These are phyloP conservation scores for Tricladium varicosporioides DNA, from an alignment of 2,329 filamentous ascomycete genomes.

Conservation along the genomic window DNA sequence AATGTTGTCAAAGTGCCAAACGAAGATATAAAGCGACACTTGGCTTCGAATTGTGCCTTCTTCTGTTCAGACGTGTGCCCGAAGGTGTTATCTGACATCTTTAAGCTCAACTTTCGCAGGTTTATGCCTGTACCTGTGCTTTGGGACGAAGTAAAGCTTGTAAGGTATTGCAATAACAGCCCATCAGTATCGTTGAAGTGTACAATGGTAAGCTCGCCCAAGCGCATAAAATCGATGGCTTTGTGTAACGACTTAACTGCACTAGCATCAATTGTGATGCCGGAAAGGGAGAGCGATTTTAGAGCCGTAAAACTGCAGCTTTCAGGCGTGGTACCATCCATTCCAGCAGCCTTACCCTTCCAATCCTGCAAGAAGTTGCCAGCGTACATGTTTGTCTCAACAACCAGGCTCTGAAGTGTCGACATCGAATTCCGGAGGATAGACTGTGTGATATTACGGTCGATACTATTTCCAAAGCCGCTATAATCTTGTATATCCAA, in stretches of 20 bases:
- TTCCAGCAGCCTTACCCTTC: background rate
- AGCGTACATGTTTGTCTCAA: background rate
- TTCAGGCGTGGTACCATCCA: background rate
- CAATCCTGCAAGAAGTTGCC: background rate
- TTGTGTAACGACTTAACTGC: background rate
- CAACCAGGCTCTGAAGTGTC: conserved; percentile 2
- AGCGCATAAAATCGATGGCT: conserved; percentile 2
- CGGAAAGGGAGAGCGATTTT: background rate
- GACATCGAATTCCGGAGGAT: background rate
- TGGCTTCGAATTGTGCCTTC: background rate
- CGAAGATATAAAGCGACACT: conserved; percentile 6
- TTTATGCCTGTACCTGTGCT: background rate
- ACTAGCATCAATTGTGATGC: background rate
- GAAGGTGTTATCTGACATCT: background rate
- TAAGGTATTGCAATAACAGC: background rate
- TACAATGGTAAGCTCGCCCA: background rate
- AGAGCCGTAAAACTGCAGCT: background rate
- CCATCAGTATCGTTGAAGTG: background rate
- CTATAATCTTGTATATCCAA: background rate
- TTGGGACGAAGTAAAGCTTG: background rate
- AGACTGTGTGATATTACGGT: background rate
- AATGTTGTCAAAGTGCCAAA: conserved; percentile 6
- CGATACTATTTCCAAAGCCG: background rate
- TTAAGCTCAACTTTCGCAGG: background rate
- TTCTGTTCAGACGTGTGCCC: background rate